Conservation (phyloP, 2,329 filamentous ascomycete genomes). For the Colletotrichum sp. region DNA sequence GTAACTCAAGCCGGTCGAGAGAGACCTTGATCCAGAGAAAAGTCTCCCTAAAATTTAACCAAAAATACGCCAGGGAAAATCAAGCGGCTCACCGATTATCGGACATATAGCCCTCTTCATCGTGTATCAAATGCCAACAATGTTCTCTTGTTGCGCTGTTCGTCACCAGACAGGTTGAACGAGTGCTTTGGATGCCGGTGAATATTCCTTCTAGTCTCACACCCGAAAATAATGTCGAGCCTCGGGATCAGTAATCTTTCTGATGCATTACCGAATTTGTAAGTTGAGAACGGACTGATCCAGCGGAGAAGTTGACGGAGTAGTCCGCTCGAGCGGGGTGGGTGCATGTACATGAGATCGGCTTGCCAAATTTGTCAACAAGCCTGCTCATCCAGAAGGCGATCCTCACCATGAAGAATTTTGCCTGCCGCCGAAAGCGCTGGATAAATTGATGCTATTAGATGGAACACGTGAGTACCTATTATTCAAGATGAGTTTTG, state of each 20-base stretch:
- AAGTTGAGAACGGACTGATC: background rate
- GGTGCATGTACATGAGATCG: background rate
- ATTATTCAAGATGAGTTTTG: background rate
- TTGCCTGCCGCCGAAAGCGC: background rate
- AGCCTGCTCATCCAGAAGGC: background rate
- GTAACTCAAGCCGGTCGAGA: background rate
- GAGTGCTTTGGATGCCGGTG: background rate
- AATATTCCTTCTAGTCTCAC: background rate
- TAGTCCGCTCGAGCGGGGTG: background rate
- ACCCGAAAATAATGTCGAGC: background rate
- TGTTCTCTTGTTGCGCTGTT: background rate
- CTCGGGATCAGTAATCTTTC: background rate
- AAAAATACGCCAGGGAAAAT: background rate
- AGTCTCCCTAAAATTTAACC: background rate
- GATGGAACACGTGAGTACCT: background rate
- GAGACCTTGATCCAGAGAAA: background rate
- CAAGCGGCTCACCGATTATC: background rate
- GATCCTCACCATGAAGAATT: background rate
- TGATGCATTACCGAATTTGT: background rate
- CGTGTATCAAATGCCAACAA: background rate
- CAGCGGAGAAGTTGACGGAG: background rate
- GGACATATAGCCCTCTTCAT: background rate
- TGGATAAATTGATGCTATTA: background rate
- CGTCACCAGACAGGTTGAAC: no score
- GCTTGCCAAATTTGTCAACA: background rate